Conservation (phyloP, 768 basidiomycete species). For the Roridomyces roridus region DNA sequence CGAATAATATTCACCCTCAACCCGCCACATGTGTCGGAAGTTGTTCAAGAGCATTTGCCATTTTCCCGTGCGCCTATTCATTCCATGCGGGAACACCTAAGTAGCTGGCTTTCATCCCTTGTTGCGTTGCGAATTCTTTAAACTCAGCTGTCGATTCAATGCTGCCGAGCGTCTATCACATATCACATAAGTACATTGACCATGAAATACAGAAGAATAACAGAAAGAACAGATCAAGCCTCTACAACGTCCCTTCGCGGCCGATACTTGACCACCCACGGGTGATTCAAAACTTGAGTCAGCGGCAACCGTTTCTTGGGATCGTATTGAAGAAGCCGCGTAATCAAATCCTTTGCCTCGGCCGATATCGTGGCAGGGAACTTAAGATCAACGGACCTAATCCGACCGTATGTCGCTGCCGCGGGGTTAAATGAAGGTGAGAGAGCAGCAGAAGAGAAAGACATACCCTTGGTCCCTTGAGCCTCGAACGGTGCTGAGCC, state of each 20-base stretch:
- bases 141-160: too few species aligned
- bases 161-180: too few species aligned
- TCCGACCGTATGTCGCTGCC: slow-evolving; percentile 72
- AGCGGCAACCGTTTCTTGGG: neutral
- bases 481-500: slow-evolving; percentile 88
- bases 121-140: too few species aligned
- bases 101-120: too few species aligned
- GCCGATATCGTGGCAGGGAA: slow-evolving; percentile 48
- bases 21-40: too few species aligned
- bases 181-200: too few species aligned
- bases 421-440: neutral
- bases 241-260: neutral
- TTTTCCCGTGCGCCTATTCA: too few species aligned
- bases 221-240: too few species aligned
- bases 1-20: too few species aligned
- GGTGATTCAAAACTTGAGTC: neutral
- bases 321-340: neutral
- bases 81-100: too few species aligned
- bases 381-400: slow-evolving; percentile 63
- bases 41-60: too few species aligned
- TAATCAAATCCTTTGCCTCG: slow-evolving; percentile 29
- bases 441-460: neutral
- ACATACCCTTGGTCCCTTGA: slow-evolving; percentile 47
- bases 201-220: too few species aligned
- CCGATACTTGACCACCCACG: neutral